phyloP scores from a whole-genome alignment of 1,139 yeast genomes.

The Blastobotrys aristatus region DNA sequence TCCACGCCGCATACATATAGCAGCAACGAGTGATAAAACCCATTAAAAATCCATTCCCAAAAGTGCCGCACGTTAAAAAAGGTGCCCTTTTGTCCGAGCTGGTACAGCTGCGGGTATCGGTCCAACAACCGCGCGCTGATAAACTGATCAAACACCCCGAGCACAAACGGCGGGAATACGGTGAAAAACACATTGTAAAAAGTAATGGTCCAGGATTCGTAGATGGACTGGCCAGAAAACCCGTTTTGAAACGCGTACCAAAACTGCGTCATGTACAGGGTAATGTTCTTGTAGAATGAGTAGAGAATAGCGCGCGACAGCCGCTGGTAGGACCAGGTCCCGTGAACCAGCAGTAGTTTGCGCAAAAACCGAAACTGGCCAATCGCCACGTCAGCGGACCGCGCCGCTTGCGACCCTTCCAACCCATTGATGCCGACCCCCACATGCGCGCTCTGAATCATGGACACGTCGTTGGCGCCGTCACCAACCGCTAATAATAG shows the following conservation, averaged over 20 bases:
- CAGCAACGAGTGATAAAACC: constrained; percentile 88
- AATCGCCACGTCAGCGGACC: constrained; percentile 95
- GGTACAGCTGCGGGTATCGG: constrained; percentile 88
- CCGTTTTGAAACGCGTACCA: constrained; percentile 95
- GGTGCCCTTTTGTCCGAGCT: constrained; percentile 79
- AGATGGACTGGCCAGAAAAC: constrained; percentile 91
- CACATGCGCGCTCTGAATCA: constrained; percentile 98
- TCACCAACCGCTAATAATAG: constrained; percentile 91
- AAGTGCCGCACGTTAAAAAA: constrained; percentile 88
- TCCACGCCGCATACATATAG: constrained; percentile 69
- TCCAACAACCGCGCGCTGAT: constrained; percentile 85
- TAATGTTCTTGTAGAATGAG: constrained; percentile 92
- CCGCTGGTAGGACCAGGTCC: constrained; percentile 96
- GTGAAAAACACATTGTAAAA: constrained; percentile 95
- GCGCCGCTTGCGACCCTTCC: constrained; percentile 99
- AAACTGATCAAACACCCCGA: constrained; percentile 96
- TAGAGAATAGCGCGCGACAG: constrained; percentile 87
- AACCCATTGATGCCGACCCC: constrained; percentile 98
- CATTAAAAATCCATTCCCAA: constrained; percentile 97
- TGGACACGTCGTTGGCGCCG: constrained; percentile 97
- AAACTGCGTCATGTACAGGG: constrained; percentile 94
- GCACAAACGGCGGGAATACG: constrained; percentile 89
- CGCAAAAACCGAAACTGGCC: constrained; percentile 89
- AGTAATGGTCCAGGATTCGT: constrained; percentile 97
- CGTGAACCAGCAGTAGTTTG: constrained; percentile 85